Evolutionary conservation across 2,329 filamentous ascomycete genomes (phyloP).

Genomic region (Hirsutella minnesotensis): DNA sequence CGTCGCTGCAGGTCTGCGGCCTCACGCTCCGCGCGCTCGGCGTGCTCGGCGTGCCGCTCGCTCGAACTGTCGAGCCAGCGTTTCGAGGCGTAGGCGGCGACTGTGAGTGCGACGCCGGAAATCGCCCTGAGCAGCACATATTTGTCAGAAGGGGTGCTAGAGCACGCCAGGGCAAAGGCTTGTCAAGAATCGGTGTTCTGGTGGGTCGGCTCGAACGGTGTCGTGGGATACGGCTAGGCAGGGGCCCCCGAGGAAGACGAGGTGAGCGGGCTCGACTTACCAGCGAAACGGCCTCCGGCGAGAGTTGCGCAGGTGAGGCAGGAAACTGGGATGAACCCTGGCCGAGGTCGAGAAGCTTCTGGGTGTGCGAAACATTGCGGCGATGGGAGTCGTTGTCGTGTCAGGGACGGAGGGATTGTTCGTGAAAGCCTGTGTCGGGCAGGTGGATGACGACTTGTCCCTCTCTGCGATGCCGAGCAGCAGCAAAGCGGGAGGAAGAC

Average conservation of each 20-base stretch:
- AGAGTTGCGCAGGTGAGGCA: conserved; percentile 18
- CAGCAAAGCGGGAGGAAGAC: too few species aligned
- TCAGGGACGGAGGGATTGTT: too few species aligned
- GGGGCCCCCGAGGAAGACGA: conserved; percentile 6
- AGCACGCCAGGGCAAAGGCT: too few species aligned
- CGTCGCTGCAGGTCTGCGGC: conserved; percentile 22
- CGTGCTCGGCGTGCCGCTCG: conserved; percentile 12
- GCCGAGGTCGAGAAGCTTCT: conserved; percentile 22
- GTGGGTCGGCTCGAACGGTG: too few species aligned
- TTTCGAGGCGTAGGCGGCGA: conserved; percentile 21
- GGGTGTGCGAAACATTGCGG: conserved; percentile 7
- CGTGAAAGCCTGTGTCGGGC: too few species aligned
- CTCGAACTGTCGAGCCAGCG: conserved; percentile 16
- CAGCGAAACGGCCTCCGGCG: conserved; percentile 17
- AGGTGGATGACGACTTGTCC: too few species aligned
- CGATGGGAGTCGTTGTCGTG: not conserved
- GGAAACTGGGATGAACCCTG: conserved; percentile 20
- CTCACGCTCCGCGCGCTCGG: conserved; percentile 17
- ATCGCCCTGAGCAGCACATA: too few species aligned
- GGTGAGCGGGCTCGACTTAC: conserved; percentile 10
- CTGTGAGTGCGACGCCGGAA: conserved; percentile 20
- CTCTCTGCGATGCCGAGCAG: too few species aligned
- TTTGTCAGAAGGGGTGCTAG: too few species aligned
- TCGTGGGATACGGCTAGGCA: too few species aligned
- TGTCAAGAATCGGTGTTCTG: too few species aligned